Evolutionary conservation across 1,139 yeast species (phyloP).

Genomic region (Pichia sp.): DNA sequence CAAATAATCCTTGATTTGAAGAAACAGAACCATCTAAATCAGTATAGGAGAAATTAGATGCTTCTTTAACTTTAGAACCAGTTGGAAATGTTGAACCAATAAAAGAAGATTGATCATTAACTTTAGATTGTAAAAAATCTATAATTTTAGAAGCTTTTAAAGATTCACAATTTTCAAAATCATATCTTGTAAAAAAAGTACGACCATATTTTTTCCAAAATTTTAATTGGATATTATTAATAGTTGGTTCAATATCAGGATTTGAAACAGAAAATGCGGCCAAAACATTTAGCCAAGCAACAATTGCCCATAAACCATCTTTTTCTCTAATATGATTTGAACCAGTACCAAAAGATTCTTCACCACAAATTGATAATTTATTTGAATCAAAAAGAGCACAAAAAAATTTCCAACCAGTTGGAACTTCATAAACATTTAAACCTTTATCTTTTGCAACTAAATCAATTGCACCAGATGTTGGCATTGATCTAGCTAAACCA

Average conservation of each 20-base stretch:
- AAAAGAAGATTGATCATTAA: slow-evolving; percentile 30
- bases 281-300: slow-evolving; percentile 93
- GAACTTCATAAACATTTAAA: slow-evolving; percentile 83
- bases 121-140: slow-evolving; percentile 43
- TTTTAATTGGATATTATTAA: slow-evolving; percentile 70
- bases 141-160: slow-evolving; percentile 74
- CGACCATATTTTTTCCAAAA: slow-evolving; percentile 95
- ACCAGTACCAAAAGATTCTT: slow-evolving; percentile 97
- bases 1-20: slow-evolving; percentile 83
- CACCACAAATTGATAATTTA: slow-evolving; percentile 94
- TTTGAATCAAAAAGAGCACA: slow-evolving; percentile 91
- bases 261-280: slow-evolving; percentile 66
- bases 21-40: slow-evolving; percentile 94
- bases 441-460: slow-evolving; percentile 78
- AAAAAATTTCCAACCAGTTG: slow-evolving; percentile 99
- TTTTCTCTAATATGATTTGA: slow-evolving; percentile 96
- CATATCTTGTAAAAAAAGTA: slow-evolving; percentile 96
- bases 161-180: slow-evolving; percentile 74
- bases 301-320: slow-evolving; percentile 96
- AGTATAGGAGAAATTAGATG: slow-evolving; percentile 87
- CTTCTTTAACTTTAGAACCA: slow-evolving; percentile 53
- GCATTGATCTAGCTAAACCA: slow-evolving; percentile 98
- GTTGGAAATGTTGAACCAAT: slow-evolving; percentile 38
- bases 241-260: slow-evolving; percentile 52
- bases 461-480: slow-evolving; percentile 92